Percentiles rank a stretch among this genome's conserved stretches.
phyloP scores from a whole-genome alignment of 805 yeast species.

The Monosporozyma servazzii region DNA sequence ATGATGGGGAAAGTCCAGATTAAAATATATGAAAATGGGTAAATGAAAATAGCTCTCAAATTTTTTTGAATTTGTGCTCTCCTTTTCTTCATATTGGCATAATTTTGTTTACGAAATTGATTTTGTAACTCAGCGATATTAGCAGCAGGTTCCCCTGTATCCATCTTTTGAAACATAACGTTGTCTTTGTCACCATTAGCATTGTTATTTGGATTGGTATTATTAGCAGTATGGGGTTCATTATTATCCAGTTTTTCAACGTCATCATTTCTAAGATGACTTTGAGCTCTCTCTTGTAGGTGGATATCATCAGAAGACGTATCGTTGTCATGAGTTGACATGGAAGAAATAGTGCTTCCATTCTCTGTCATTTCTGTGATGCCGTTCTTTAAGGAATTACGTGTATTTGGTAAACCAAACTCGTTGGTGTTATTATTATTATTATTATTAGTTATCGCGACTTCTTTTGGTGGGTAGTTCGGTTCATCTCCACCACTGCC shows the following conservation, averaged over 20 bases:
- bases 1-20: constrained; percentile 79
- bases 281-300: background rate
- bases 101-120: constrained; percentile 49
- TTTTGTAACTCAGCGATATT: constrained; percentile 17
- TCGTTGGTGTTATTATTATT: background rate
- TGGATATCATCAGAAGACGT: background rate
- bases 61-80: constrained; percentile 65
- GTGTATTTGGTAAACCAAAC: background rate
- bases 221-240: background rate
- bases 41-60: constrained; percentile 69
- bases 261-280: background rate
- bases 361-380: background rate
- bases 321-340: background rate
- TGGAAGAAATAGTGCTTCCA: background rate
- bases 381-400: background rate
- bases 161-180: background rate
- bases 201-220: background rate
- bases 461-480: background rate
- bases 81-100: constrained; percentile 51
- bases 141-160: background rate
- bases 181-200: background rate
- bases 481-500: background rate
- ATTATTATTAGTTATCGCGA: background rate
- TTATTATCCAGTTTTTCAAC: background rate
- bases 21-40: constrained; percentile 73